Base-by-base conservation (phyloP, 2,329 filamentous ascomycete genomes). In the Dothistroma pini region DNA sequence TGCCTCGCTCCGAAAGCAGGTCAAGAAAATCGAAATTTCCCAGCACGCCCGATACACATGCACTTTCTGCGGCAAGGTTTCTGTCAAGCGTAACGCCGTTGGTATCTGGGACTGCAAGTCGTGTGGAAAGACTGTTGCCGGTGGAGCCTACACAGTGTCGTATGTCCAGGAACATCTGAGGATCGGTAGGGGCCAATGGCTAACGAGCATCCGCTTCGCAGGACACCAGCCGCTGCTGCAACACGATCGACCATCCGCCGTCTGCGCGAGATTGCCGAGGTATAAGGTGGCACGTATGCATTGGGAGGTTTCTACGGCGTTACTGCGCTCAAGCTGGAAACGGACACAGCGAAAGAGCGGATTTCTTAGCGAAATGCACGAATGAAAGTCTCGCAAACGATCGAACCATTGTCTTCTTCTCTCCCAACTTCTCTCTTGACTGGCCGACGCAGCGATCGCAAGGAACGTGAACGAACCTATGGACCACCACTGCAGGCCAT, bases 1-100 rank as follows among this genome's bases (percentile, higher is more conserved):
- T 93, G 93, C 95, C 79, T 97, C 95, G 77, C 91, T 97, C 83
- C 91, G 93, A 84, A 97, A 97, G 88, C 93, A 91, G 93, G 89
- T 95, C 78, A 97, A 97, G 91, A 97, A 97, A 90, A 96, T 97
- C 89, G 95, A 97, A 89, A 90, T 97, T 81, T 90, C 91, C 76
- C 95, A 97, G 83, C 95, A 99, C 86, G 91, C 92, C 84, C 89
- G 89, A 80, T 97, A 97, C 81, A 88, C 88, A 78, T 97, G 93
- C 88, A 93, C 93, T 71, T 99, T 97, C 90, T 96, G 92, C 87
- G 93, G 93, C 78, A 97, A 97, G 89, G 89, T 87, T 79, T 90
- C 89, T 35, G 74, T 76, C 66, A 76, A 76, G 85, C 89, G 93
- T 77, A 85, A 91, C 78, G 88, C 91, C 68, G 90, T 93, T 74